Evolutionary conservation across 352 stramenopile species (phyloP).

Genomic region (Phytophthora sp.): DNA sequence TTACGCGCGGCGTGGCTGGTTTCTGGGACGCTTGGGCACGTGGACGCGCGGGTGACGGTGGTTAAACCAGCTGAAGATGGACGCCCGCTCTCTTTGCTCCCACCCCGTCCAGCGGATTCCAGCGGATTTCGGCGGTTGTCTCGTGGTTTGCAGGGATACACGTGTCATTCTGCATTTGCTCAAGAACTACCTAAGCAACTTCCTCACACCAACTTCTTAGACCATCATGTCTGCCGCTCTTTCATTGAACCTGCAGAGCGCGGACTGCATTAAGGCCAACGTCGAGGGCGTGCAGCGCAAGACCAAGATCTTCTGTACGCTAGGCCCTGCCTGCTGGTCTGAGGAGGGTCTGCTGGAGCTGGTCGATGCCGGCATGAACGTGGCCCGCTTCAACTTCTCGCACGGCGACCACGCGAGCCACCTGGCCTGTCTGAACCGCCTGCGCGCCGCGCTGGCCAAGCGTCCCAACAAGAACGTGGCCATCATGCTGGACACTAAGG

Average conservation of each 20-base stretch:
- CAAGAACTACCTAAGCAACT: constrained; percentile 29
- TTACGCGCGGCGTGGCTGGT: constrained; percentile 11
- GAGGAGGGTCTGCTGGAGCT: constrained; percentile 93
- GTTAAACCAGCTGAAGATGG: constrained; percentile 33
- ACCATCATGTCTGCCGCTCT: constrained; percentile 31
- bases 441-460: constrained; percentile 63
- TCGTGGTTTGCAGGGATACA: neutral
- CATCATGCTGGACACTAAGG: constrained; percentile 97
- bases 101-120: constrained; percentile 32
- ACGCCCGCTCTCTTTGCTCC: constrained; percentile 21
- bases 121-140: constrained; percentile 24
- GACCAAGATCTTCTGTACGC: constrained; percentile 92
- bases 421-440: constrained; percentile 59
- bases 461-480: constrained; percentile 80
- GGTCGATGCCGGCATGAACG: constrained; percentile 94
- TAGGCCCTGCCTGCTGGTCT: constrained; percentile 92
- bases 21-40: constrained; percentile 9
- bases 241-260: constrained; percentile 29
- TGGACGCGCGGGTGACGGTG: constrained; percentile 2
- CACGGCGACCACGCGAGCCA: constrained; percentile 95
- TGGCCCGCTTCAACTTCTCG: constrained; percentile 99
- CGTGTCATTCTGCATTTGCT: constrained; percentile 36
- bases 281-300: constrained; percentile 49
- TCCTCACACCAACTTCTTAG: constrained; percentile 1
- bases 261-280: constrained; percentile 35